Conservation (phyloP, 1,284 basidiomycete species). For the Fomes fomentarius region DNA sequence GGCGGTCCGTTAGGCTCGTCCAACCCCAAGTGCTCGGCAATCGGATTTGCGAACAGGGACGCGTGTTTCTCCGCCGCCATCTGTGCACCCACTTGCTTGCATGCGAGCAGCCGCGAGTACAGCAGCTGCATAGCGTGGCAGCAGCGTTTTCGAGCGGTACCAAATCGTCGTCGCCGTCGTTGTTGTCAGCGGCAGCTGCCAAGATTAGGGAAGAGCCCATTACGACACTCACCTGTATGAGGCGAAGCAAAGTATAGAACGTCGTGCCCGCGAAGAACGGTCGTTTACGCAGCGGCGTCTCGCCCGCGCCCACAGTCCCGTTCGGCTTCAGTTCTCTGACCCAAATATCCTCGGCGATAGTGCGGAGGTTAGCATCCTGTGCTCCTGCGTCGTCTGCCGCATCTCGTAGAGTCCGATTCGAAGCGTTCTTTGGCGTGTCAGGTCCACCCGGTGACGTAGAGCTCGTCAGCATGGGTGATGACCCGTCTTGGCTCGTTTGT, state of each 20-base stretch:
- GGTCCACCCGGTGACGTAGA: slow-evolving; percentile 29
- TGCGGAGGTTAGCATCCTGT: slow-evolving; percentile 23
- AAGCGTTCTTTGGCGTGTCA: slow-evolving; percentile 15
- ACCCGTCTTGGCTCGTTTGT: slow-evolving; percentile 29
- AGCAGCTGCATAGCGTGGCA: slow-evolving; percentile 63
- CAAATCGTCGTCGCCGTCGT: too few species aligned
- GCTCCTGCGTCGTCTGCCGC: not conserved
- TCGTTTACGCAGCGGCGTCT: slow-evolving; percentile 38
- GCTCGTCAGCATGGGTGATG: slow-evolving; percentile 26
- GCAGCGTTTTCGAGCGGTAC: not conserved
- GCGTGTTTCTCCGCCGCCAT: slow-evolving; percentile 63
- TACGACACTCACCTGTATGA: slow-evolving; percentile 73
- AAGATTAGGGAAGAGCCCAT: not conserved
- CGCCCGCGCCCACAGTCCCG: slow-evolving; percentile 35
- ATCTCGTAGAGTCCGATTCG: slow-evolving; percentile 2
- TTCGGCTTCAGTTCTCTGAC: slow-evolving; percentile 46
- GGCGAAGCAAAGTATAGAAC: slow-evolving; percentile 87
- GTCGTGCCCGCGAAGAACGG: slow-evolving; percentile 94
- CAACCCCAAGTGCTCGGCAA: slow-evolving; percentile 73
- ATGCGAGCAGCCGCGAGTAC: slow-evolving; percentile 86
- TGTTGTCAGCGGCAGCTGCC: slow-evolving; percentile 16
- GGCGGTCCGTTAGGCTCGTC: slow-evolving; percentile 79
- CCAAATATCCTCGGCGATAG: slow-evolving; percentile 56
- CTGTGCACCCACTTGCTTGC: slow-evolving; percentile 80
- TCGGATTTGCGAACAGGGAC: slow-evolving; percentile 66